Evolutionary conservation across 148 eudicot species (phyloP), one percentile per base, ranked within the genome.

Genomic region (Silene latifolia): DNA sequence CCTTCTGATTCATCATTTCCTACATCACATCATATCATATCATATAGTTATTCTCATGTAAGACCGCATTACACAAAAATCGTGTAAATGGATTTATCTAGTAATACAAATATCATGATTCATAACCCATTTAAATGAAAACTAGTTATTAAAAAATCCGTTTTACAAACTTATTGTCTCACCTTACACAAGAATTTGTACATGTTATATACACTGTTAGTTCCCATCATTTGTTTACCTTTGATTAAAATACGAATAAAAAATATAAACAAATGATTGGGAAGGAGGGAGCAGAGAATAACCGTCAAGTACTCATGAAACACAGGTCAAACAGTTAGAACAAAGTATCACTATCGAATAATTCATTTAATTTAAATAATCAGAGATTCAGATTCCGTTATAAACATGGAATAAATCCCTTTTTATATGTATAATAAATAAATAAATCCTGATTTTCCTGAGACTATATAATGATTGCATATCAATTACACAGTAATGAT

Each of bases 1-100:
- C 65, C 80, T 70, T 83, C 83, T 57, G 74, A 48, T 80, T 77
- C 85, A 74, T 83, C 89, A 76, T 57, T 68, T 71, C 82, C 89
- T 86, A 67, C 73, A 81, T 60, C 58, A 57, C 42, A 54, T 46
- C 14, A 74, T 32, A 64, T 46, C 14, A 74, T 32, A 64, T 12
- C 12, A 56, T 19, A 56, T 14, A 32, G 4, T 32, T 32, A 32
- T 32, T 32, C 35, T 32, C 35, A 32, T 32, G 35, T 32, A 32
- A 32, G 35, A 32, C 35, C 4, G 35, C 5, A 4, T 32, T 32
- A 32, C 5, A 32, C 35, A 32, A 32, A 32, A 3, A 32, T 32
- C 35, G 35, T 4, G 35, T 32, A 32, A 32, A 32, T 32, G 5
- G 35, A 32, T n/a, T n/a, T n/a, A n/a, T 27, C 29, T 27, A 27